Evolutionary conservation across 768 basidiomycete species (phyloP).

Genomic region (Boletus vermiculosoides): DNA sequence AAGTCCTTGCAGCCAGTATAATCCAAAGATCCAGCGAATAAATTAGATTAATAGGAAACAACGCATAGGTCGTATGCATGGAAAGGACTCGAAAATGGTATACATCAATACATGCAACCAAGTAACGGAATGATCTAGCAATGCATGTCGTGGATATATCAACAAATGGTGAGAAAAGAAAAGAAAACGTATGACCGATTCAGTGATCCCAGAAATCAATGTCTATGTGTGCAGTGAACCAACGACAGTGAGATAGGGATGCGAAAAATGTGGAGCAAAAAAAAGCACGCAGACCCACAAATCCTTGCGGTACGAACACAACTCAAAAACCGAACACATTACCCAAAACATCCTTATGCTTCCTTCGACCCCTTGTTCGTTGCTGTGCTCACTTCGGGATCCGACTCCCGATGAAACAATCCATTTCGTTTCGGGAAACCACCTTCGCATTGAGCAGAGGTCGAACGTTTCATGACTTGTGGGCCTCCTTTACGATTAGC

Average conservation of each 20-base stretch:
- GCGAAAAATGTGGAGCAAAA: slow-evolving; percentile 7
- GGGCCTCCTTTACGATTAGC: slow-evolving; percentile 12
- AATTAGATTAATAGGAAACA: slow-evolving; percentile 11
- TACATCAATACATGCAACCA: slow-evolving; percentile 13
- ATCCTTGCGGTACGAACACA: neutral
- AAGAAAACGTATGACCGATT: slow-evolving; percentile 3
- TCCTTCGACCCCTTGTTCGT: slow-evolving; percentile 27
- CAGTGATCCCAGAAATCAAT: slow-evolving; percentile 9
- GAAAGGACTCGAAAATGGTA: slow-evolving; percentile 16
- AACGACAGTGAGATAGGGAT: neutral
- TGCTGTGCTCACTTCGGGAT: slow-evolving; percentile 27
- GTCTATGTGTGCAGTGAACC: slow-evolving; percentile 13
- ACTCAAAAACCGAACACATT: slow-evolving; percentile 12
- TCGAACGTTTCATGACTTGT: slow-evolving; percentile 29
- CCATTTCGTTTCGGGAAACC: slow-evolving; percentile 28
- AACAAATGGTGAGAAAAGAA: slow-evolving; percentile 6
- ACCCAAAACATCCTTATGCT: slow-evolving; percentile 15
- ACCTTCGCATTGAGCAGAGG: slow-evolving; percentile 28
- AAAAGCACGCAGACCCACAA: slow-evolving; percentile 3
- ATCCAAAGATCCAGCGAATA: slow-evolving; percentile 9
- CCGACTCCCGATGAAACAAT: slow-evolving; percentile 31
- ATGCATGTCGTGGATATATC: slow-evolving; percentile 29
- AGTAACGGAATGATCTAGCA: slow-evolving; percentile 24
- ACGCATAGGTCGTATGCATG: neutral
- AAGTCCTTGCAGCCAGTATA: too few relatives aligned